Evolutionary conservation across 2,329 filamentous ascomycete species (phyloP).

Genomic region (Fusarium sp.): DNA sequence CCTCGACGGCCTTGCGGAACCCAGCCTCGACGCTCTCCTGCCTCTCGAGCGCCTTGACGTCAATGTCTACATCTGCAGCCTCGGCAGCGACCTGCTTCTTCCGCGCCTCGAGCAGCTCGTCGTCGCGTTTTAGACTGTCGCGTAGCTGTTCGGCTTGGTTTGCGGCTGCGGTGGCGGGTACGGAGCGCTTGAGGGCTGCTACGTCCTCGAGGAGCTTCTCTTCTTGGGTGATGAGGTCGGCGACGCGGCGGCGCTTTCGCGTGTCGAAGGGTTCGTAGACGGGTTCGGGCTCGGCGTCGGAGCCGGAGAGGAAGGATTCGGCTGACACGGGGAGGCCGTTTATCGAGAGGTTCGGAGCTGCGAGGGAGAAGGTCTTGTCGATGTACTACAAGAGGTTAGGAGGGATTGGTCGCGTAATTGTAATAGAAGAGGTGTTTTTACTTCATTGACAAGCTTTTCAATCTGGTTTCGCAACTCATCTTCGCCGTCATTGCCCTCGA

Average conservation of each 20-base stretch:
- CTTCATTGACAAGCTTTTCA: conserved; percentile 70
- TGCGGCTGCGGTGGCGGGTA: conserved; percentile 60
- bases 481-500: conserved; percentile 60
- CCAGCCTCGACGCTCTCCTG: conserved; percentile 57
- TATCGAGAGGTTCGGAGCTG: conserved; percentile 70
- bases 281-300: conserved; percentile 37
- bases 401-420: background rate
- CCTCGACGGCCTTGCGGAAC: conserved; percentile 62
- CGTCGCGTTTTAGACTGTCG: conserved; percentile 59
- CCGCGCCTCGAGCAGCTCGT: conserved; percentile 54
- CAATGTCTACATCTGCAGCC: conserved; percentile 41
- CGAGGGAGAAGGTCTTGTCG: conserved; percentile 68
- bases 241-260: conserved; percentile 68
- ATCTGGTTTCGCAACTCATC: conserved; percentile 70
- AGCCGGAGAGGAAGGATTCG: conserved; percentile 50
- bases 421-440: conserved; percentile 43
- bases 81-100: conserved; percentile 29
- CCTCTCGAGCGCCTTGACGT: conserved; percentile 56
- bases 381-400: conserved; percentile 55
- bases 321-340: conserved; percentile 68
- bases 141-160: conserved; percentile 56
- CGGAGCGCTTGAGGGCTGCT: conserved; percentile 67
- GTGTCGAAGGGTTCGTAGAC: conserved; percentile 71
- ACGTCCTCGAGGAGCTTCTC: conserved; percentile 74
- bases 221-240: conserved; percentile 70